Conservation (phyloP, 495 filamentous ascomycete species). For the Stereocaulon alpinum region DNA sequence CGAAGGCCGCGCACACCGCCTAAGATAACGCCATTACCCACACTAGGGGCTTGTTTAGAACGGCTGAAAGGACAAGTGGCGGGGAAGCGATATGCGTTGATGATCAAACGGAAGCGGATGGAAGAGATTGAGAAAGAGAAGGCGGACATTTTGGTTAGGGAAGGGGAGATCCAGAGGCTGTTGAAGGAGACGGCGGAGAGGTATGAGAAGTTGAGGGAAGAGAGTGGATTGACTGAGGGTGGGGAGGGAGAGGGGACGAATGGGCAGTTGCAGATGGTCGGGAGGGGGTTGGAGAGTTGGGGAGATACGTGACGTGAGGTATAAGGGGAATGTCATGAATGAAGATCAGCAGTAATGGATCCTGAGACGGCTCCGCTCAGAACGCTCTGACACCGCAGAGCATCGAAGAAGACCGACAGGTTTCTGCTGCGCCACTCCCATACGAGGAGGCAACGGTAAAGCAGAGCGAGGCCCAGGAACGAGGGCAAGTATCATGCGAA, state of each 20-base stretch:
- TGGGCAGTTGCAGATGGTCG: neutral
- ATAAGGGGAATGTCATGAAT: too few species aligned
- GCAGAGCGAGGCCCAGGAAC: too few species aligned
- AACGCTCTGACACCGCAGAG: too few species aligned
- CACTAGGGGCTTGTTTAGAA: slow-evolving; percentile 40
- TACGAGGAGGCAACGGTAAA: too few species aligned
- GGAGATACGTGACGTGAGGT: neutral
- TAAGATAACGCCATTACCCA: slow-evolving; percentile 48
- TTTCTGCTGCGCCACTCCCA: too few species aligned
- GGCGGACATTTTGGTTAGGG: slow-evolving; percentile 56
- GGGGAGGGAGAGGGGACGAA: neutral
- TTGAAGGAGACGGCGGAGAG: slow-evolving; percentile 74
- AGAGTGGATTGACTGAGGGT: slow-evolving; percentile 33
- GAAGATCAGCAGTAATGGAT: too few species aligned
- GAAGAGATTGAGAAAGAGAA: slow-evolving; percentile 56
- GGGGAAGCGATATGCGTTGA: slow-evolving; percentile 45
- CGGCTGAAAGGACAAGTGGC: slow-evolving; percentile 41
- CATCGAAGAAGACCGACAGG: too few species aligned
- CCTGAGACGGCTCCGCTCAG: too few species aligned
- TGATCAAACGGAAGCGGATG: slow-evolving; percentile 44
- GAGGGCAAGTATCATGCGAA: too few species aligned
- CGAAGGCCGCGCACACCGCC: slow-evolving; percentile 43
- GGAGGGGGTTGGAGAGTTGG: neutral
- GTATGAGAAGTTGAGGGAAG: slow-evolving; percentile 52
- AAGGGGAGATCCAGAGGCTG: slow-evolving; percentile 71